Percentiles rank a stretch among this genome's conserved stretches.
Conservation (phyloP, 768 basidiomycete species). For the Suillus subluteus region DNA sequence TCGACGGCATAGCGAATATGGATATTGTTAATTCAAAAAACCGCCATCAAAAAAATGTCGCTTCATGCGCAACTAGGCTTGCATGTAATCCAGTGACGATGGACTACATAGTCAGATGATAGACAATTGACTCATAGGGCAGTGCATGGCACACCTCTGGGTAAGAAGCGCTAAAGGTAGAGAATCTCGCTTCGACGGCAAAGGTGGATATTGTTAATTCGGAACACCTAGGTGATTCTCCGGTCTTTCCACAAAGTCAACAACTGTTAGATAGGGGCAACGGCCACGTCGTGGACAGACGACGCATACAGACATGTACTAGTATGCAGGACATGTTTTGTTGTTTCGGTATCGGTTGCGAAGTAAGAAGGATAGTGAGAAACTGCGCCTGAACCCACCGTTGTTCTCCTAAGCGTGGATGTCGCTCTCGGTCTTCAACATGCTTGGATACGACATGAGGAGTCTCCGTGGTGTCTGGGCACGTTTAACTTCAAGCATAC, state of each 20-base stretch:
- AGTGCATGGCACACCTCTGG: neutral
- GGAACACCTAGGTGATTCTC: neutral
- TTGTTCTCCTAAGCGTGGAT: neutral
- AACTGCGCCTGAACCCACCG: constrained; percentile 71
- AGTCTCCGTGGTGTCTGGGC: neutral
- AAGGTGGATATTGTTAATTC: neutral
- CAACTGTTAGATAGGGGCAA: neutral
- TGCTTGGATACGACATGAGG: neutral
- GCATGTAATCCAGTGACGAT: neutral
- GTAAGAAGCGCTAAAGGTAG: neutral
- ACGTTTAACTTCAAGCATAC: neutral
- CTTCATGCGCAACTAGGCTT: neutral
- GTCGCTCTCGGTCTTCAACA: neutral
- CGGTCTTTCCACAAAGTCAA: neutral
- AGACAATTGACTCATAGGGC: neutral
- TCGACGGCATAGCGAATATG: neutral
- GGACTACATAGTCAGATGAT: neutral
- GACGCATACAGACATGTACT: neutral
- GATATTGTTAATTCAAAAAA: neutral
- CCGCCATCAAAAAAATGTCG: neutral
- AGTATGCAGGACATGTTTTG: neutral
- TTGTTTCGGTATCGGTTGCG: neutral
- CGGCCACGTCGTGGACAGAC: neutral
- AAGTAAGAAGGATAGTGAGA: neutral
- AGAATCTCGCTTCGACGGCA: neutral